A percentile compares a stretch with the other conserved stretches of the same genome.
These are phyloP conservation scores for Coffea eugenioides DNA, from an alignment of 257 asterid species.

Conservation along the genomic window DNA sequence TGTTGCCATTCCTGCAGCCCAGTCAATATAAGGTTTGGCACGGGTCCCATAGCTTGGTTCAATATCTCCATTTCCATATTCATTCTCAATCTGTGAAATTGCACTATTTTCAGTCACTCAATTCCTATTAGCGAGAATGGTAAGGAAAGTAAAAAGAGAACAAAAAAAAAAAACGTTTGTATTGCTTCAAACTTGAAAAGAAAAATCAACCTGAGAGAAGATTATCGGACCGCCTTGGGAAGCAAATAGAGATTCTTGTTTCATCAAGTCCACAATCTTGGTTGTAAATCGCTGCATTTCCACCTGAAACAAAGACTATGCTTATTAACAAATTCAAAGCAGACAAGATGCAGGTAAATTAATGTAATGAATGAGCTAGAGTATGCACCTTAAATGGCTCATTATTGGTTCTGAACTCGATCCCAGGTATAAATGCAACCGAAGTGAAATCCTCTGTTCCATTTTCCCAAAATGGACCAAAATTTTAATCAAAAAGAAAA, in stretches of 20 bases:
- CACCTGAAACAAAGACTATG: constrained; percentile 36
- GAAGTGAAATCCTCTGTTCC: constrained; percentile 80
- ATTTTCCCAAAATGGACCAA: constrained; percentile 27
- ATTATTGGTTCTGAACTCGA: constrained; percentile 70
- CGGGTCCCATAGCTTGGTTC: constrained; percentile 48
- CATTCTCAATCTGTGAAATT: constrained; percentile 75
- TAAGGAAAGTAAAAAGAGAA: neutral
- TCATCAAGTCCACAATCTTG: constrained; percentile 83
- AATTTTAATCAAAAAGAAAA: neutral
- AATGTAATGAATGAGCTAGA: neutral
- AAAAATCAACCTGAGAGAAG: constrained; percentile 66
- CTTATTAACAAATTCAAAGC: neutral
- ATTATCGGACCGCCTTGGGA: constrained; percentile 94
- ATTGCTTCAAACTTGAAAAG: neutral
- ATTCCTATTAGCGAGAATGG: neutral
- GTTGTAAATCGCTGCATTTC: constrained; percentile 89
- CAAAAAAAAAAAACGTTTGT: too few relatives aligned
- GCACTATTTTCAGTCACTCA: neutral
- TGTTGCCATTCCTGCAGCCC: constrained; percentile 93
- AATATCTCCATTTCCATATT: constrained; percentile 66
- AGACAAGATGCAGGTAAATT: neutral
- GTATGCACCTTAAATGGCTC: constrained; percentile 68
- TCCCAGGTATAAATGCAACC: constrained; percentile 90
- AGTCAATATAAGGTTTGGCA: constrained; percentile 69
- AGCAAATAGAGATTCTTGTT: constrained; percentile 75